phyloP scores from a whole-genome alignment of 208 protist genomes.

The Leishmania turanica region DNA sequence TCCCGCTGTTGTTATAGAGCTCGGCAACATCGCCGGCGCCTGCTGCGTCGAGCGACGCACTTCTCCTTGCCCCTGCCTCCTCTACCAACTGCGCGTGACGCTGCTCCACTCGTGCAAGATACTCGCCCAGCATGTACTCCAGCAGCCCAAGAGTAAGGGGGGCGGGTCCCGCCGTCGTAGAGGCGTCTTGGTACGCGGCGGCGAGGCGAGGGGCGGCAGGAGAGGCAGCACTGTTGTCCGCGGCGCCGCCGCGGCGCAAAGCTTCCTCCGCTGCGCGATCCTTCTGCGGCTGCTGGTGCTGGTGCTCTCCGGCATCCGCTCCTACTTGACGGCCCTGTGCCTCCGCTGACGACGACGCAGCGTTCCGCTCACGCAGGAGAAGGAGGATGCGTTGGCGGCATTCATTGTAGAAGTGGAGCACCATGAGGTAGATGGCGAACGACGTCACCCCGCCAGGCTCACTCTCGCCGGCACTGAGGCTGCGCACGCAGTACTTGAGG shows the following conservation, averaged over 20 bases:
- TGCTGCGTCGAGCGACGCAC: not conserved
- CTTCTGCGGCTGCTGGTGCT: conserved; percentile 10
- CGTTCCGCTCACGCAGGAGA: conserved; percentile 39
- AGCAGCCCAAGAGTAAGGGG: conserved; percentile 30
- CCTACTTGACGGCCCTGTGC: not conserved
- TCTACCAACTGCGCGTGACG: conserved; percentile 19
- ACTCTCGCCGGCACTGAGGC: conserved; percentile 66
- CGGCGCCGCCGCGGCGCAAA: not conserved
- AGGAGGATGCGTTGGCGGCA: conserved; percentile 39
- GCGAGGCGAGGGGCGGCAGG: not conserved
- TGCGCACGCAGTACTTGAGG: conserved; percentile 79
- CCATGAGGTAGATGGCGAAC: conserved; percentile 88
- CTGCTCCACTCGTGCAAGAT: conserved; percentile 34
- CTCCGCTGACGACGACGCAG: not conserved
- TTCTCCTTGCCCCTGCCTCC: not conserved
- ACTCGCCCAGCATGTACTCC: conserved; percentile 29
- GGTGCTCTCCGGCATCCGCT: not conserved
- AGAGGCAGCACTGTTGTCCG: not conserved
- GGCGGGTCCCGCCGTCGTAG: conserved; percentile 8
- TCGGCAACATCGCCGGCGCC: not conserved
- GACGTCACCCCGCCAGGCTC: conserved; percentile 79
- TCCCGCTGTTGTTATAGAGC: not conserved
- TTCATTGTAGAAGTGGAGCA: conserved; percentile 84
- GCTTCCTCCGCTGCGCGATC: not conserved
- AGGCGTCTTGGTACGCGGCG: not conserved